Percentiles rank a stretch among this genome's conserved stretches.
Conservation (phyloP, 2,329 filamentous ascomycete species). For the Aspergillus luchuensis region DNA sequence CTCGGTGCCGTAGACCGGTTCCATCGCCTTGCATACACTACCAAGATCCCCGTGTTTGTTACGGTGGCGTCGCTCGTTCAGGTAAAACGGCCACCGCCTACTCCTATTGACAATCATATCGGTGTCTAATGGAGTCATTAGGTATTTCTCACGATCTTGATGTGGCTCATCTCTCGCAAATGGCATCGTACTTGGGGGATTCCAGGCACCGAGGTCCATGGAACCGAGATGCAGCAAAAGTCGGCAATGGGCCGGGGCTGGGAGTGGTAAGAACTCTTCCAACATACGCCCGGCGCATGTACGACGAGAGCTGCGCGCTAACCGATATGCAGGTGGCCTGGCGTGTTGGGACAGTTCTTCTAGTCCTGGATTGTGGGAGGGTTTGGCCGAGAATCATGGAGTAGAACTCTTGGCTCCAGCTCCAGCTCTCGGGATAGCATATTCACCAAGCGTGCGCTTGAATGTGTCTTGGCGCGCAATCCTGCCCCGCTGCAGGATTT, state of each 20-base stretch:
- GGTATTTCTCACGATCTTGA: constrained; percentile 60
- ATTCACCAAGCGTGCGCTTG: too few relatives aligned
- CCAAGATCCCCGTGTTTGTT: too few relatives aligned
- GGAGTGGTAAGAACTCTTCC: constrained; percentile 56
- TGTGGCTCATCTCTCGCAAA: constrained; percentile 66
- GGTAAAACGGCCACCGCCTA: too few relatives aligned
- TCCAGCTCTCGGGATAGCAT: constrained; percentile 40
- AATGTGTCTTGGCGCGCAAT: constrained; percentile 39
- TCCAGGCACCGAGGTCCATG: constrained; percentile 57
- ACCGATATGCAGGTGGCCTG: constrained; percentile 14
- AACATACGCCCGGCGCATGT: too few relatives aligned
- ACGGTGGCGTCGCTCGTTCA: too few relatives aligned
- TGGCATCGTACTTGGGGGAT: constrained; percentile 58
- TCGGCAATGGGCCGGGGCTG: constrained; percentile 53
- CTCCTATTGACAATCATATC: too few relatives aligned
- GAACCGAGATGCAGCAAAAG: constrained; percentile 46
- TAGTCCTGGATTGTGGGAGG: constrained; percentile 27
- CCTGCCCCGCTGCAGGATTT: constrained; percentile 64
- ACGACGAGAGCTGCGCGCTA: too few relatives aligned
- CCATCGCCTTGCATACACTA: too few relatives aligned
- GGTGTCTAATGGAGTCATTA: constrained; percentile 31
- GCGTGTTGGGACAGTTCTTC: constrained; percentile 36
- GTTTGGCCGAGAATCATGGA: too few relatives aligned
- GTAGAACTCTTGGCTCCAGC: too few relatives aligned
- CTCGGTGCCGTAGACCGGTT: too few relatives aligned